Percentiles rank a stretch among this genome's conserved stretches.
These are phyloP conservation scores for Pseudopithomyces chartarum DNA, from an alignment of 2,329 filamentous ascomycete species.

Conservation along the genomic window DNA sequence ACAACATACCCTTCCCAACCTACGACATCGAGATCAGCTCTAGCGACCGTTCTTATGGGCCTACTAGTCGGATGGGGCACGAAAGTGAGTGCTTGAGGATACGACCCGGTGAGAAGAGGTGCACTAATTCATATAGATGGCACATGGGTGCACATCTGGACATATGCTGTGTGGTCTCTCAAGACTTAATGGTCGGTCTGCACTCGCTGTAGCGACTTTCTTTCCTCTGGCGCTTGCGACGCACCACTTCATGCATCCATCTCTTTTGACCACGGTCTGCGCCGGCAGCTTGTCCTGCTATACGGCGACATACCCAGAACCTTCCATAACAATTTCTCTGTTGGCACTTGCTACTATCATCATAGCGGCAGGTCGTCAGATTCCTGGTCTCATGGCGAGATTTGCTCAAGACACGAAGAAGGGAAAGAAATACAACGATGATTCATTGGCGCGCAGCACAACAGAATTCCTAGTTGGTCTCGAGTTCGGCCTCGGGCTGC, in stretches of 20 bases:
- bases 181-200: conserved; percentile 55
- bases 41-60: conserved; percentile 49
- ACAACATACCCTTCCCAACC: conserved; percentile 49
- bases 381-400: conserved; percentile 28
- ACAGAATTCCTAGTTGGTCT: conserved; percentile 54
- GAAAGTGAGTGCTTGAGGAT: conserved; percentile 46
- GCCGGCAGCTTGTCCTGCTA: conserved; percentile 51
- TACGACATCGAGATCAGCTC: conserved; percentile 39
- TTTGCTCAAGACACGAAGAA: neutral
- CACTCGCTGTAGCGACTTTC: conserved; percentile 49
- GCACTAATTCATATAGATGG: conserved; percentile 24
- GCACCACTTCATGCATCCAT: conserved; percentile 47
- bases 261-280: conserved; percentile 48
- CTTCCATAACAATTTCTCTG: conserved; percentile 29
- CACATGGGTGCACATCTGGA: conserved; percentile 59
- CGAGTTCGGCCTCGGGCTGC: conserved; percentile 57
- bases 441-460: conserved; percentile 33
- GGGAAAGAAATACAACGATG: conserved; percentile 14
- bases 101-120: neutral
- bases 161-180: conserved; percentile 61
- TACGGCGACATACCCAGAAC: conserved; percentile 49
- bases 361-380: conserved; percentile 23
- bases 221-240: conserved; percentile 40
- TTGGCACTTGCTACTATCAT: conserved; percentile 43
- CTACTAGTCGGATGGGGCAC: conserved; percentile 58